Evolutionary conservation across 176 grass and related monocot species (phyloP), one percentile per base, ranked within the genome.

Genomic region (Typha latifolia): DNA sequence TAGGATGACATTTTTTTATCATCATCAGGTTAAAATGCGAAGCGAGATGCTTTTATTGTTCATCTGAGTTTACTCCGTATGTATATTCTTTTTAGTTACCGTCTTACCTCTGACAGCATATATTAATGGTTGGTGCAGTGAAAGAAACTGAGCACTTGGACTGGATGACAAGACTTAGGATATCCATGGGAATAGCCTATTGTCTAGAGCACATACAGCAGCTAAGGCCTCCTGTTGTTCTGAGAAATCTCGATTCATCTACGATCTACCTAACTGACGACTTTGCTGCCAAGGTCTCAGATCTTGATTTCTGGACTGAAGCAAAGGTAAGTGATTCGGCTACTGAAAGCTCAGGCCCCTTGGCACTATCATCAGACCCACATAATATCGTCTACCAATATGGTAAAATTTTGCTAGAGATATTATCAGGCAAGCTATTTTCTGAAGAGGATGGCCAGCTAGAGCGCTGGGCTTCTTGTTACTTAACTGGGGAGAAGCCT

Each of bases 111-210:
- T 72, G 21, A 50, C 14, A 37, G 31, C 21, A 31, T 50, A 32
- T 14, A 19, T 64, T 43, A 29, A 12, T 52, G 10, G 12, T 5
- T 5, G 47, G 67, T 32, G 47, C 81, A 96, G 91, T 87, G 69
- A 74, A 85, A 84, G 91, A 89, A 80, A 66, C 72, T 12, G 91
- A 90, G 69, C 78, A 84, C 62, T 77, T 87, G 77, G 83, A 96
- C 34, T 96, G 86, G 91, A 63, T 62, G 34, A 62, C 49, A 3
- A 82, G 86, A 66, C 84, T 96, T 22, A 84, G 91, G 91, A 82
- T 96, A 77, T 84, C 82, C 64, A 96, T 96, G 86, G 91, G 91
- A 48, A 80, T 90, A 64, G 81, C 84, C n/a, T 96, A 90, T 64
- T 90, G 86, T 65, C 76, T 90, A 5, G 86, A 90, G 72, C 72